Conservation (phyloP, 768 basidiomycete species). For the Lactarius sp. region DNA sequence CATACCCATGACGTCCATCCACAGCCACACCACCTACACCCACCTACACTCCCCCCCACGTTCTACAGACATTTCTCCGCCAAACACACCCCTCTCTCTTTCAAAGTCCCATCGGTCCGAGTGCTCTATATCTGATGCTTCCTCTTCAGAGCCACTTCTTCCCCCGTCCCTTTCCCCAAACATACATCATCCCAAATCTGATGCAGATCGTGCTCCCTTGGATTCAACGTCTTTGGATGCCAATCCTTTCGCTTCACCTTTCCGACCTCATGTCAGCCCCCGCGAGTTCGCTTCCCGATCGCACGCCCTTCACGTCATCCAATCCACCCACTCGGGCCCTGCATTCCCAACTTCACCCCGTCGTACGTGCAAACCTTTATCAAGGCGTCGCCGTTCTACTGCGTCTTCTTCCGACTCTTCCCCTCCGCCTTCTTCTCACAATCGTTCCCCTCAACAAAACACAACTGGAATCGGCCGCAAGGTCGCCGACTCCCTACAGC, state of each 20-base stretch:
- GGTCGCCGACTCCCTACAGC: slow-evolving; percentile 74
- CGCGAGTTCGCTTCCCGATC: slow-evolving; percentile 20
- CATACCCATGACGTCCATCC: slow-evolving; percentile 14
- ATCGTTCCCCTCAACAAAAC: slow-evolving; percentile 31
- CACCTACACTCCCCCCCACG: slow-evolving; percentile 13
- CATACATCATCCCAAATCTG: slow-evolving; percentile 12
- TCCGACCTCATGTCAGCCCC: slow-evolving; percentile 15
- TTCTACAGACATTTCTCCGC: slow-evolving; percentile 22
- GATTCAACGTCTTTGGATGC: slow-evolving; percentile 3
- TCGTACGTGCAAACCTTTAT: slow-evolving; percentile 22
- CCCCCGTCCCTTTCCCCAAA: slow-evolving; percentile 11
- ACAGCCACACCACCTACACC: neutral
- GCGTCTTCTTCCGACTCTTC: slow-evolving; percentile 32
- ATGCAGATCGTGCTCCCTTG: slow-evolving; percentile 11
- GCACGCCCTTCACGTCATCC: slow-evolving; percentile 8
- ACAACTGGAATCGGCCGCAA: slow-evolving; percentile 65
- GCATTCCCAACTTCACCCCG: slow-evolving; percentile 17
- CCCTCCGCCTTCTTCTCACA: slow-evolving; percentile 34
- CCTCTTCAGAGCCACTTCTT: slow-evolving; percentile 15
- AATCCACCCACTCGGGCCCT: slow-evolving; percentile 14
- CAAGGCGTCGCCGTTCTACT: slow-evolving; percentile 29
- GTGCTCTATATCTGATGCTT: slow-evolving; percentile 8
- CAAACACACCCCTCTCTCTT: slow-evolving; percentile 1
- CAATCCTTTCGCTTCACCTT: slow-evolving; percentile 17
- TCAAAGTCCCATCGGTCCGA: slow-evolving; percentile 2